Conservation (phyloP, 2,329 filamentous ascomycete species). For the Gaeumannomyces sp. region DNA sequence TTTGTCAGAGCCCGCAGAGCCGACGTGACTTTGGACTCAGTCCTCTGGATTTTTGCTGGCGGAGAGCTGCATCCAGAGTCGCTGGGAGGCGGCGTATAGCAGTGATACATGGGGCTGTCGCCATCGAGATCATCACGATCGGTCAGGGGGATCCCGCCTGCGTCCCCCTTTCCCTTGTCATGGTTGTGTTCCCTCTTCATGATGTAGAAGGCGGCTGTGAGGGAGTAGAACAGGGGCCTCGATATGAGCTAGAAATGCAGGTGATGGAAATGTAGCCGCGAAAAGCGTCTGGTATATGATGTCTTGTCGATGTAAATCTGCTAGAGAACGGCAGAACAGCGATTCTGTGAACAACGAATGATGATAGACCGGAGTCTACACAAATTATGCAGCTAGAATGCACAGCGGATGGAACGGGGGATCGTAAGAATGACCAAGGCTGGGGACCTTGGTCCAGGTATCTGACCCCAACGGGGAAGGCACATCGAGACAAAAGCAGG, state of each 20-base stretch:
- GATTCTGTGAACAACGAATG: background rate
- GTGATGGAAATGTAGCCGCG: background rate
- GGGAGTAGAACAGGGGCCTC: background rate
- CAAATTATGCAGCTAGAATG: background rate
- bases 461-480: no score
- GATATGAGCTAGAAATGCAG: background rate
- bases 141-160: no score
- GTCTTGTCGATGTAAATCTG: background rate
- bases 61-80: conserved; percentile 12
- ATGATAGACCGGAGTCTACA: background rate
- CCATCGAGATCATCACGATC: background rate
- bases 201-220: background rate
- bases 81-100: background rate
- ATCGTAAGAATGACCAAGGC: no score
- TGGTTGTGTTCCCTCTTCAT: background rate
- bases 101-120: background rate
- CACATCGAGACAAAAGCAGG: no score
- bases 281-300: background rate
- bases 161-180: background rate
- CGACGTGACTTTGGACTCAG: conserved; percentile 35
- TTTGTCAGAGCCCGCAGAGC: conserved; percentile 36
- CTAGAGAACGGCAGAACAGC: background rate
- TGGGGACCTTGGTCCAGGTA: background rate
- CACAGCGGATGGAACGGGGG: background rate
- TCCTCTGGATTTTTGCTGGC: conserved; percentile 31